Evolutionary conservation across 2,329 filamentous ascomycete species (phyloP).

Genomic region (Pseudovirgaria hyperparasitica): DNA sequence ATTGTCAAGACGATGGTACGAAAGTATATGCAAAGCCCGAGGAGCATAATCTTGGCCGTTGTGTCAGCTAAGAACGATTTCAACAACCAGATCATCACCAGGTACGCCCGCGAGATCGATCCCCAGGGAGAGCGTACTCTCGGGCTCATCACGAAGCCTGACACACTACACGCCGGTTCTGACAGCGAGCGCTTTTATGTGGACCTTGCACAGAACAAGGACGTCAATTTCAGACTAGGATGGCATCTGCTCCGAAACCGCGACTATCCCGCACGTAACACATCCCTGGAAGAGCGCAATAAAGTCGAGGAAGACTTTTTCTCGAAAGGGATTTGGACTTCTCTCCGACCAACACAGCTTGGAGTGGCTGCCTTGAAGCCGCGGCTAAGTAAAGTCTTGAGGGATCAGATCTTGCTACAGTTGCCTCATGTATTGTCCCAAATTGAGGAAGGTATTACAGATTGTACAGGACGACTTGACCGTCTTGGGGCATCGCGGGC

Average conservation of each 20-base stretch:
- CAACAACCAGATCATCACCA: slow-evolving; percentile 44
- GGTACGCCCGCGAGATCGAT: slow-evolving; percentile 36
- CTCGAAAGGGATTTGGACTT: slow-evolving; percentile 11
- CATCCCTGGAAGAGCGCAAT: slow-evolving; percentile 23
- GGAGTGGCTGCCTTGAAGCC: slow-evolving; percentile 9
- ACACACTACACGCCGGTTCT: slow-evolving; percentile 27
- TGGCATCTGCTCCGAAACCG: slow-evolving; percentile 42
- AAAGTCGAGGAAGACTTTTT: slow-evolving; percentile 22
- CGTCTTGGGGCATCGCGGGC: slow-evolving; percentile 36
- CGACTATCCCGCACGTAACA: slow-evolving; percentile 17
- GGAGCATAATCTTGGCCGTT: slow-evolving; percentile 47
- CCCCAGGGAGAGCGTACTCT: slow-evolving; percentile 34
- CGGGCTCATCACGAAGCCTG: slow-evolving; percentile 45
- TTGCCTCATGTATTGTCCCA: slow-evolving; percentile 16
- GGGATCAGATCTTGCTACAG: slow-evolving; percentile 10
- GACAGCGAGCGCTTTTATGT: slow-evolving; percentile 28
- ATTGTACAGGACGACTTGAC: slow-evolving; percentile 18
- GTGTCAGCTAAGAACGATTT: slow-evolving; percentile 31
- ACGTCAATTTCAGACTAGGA: slow-evolving; percentile 29
- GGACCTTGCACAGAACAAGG: slow-evolving; percentile 22
- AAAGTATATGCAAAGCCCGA: slow-evolving; percentile 42
- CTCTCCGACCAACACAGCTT: slow-evolving; percentile 23
- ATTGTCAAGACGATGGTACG: slow-evolving; percentile 25
- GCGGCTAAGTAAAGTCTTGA: slow-evolving; percentile 12
- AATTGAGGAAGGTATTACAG: slow-evolving; percentile 8